A percentile compares a stretch with the other conserved stretches of the same genome.
Evolutionary conservation across 257 asterid genomes (phyloP).

Genomic region (Galeopsis tetrahit): DNA sequence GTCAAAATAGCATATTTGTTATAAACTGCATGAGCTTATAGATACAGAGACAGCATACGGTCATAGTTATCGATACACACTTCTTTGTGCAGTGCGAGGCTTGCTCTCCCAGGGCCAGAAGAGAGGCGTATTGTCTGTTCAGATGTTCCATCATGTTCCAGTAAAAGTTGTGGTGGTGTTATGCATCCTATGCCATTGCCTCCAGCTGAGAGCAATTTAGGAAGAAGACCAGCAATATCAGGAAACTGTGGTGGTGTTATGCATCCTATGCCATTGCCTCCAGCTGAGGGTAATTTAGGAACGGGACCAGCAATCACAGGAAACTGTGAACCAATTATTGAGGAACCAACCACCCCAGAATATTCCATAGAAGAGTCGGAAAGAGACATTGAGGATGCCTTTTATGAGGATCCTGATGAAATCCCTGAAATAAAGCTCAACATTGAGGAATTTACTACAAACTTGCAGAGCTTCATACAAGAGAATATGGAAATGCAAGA

Average conservation of each 20-base stretch:
- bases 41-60: not conserved
- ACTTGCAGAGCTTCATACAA: slow-evolving; percentile 61
- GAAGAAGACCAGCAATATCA: slow-evolving; percentile 36
- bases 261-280: slow-evolving; percentile 57
- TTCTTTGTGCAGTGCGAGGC: slow-evolving; percentile 71
- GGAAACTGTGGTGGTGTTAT: slow-evolving; percentile 39
- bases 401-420: slow-evolving; percentile 85
- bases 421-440: slow-evolving; percentile 83
- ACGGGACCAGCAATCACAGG: slow-evolving; percentile 37
- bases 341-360: slow-evolving; percentile 87
- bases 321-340: slow-evolving; percentile 72
- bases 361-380: slow-evolving; percentile 53
- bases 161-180: slow-evolving; percentile 32
- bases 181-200: slow-evolving; percentile 53
- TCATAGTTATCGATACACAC: not conserved
- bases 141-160: slow-evolving; percentile 34
- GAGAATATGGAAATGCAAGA: slow-evolving; percentile 56
- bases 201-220: slow-evolving; percentile 46
- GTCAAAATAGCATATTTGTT: slow-evolving; percentile 25
- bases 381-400: slow-evolving; percentile 83
- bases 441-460: slow-evolving; percentile 68
- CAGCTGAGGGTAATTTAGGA: slow-evolving; percentile 42
- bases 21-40: slow-evolving; percentile 2
- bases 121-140: slow-evolving; percentile 48
- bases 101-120: slow-evolving; percentile 80